Conservation (phyloP, 2,329 filamentous ascomycete genomes). For the Onygena corvina region DNA sequence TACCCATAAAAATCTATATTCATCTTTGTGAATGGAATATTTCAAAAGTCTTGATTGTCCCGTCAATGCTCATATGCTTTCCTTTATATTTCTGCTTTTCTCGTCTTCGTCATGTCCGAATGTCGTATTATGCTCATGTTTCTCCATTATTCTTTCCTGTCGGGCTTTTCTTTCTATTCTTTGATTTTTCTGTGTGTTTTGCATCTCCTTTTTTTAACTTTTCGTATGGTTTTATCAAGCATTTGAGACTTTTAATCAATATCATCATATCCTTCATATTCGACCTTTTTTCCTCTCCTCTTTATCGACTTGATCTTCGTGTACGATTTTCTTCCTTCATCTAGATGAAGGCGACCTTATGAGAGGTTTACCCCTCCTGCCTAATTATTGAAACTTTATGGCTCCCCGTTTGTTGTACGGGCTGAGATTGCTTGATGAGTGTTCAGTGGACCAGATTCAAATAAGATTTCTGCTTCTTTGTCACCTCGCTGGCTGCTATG, state of each 20-base stretch:
- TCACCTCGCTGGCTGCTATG: too few species aligned
- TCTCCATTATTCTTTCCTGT: constrained; percentile 7
- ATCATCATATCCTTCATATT: not conserved
- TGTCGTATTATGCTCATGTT: not conserved
- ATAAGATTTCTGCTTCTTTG: too few species aligned
- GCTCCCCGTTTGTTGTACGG: too few species aligned
- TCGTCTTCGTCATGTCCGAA: not conserved
- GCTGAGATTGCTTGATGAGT: too few species aligned
- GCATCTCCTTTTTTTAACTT: not conserved
- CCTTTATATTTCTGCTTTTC: not conserved
- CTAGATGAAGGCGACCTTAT: constrained; percentile 1
- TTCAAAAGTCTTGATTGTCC: not conserved
- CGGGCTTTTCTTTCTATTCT: not conserved
- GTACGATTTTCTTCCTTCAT: not conserved
- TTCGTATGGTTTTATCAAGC: not conserved
- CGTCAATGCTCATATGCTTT: not conserved
- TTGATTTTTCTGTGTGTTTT: not conserved
- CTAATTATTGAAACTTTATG: too few species aligned
- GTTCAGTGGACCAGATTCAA: too few species aligned
- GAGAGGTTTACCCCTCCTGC: too few species aligned
- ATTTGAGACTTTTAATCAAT: not conserved
- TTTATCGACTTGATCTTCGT: not conserved
- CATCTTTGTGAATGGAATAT: not conserved
- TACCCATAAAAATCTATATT: not conserved
- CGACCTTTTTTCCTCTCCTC: constrained; percentile 5